Base-by-base conservation (phyloP, 2,329 filamentous ascomycete genomes). In the Pseudocercospora pini-densiflorae region DNA sequence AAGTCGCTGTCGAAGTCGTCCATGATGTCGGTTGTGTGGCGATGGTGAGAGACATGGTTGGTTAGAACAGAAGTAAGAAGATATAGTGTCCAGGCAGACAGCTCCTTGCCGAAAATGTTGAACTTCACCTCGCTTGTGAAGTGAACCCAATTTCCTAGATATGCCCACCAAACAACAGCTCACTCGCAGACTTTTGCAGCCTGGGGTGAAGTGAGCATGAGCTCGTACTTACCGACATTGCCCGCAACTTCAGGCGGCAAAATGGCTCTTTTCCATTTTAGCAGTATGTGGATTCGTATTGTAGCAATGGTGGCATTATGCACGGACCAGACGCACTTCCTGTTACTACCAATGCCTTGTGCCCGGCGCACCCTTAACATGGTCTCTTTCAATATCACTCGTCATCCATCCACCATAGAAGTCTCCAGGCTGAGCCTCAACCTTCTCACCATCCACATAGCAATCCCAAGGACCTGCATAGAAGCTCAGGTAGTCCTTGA, bases 381-480 rank as follows among this genome's bases (percentile, higher is more conserved):
- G 78, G 36, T 74, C 81, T 31, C 86, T 85, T 70, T 85, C 84
- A 67, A 89, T 82, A 64, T 89, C 87, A 67, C 82, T 84, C 58
- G 86, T 89, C 67, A 87, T 85, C 87, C 88, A 90, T 2, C 87
- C 87, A 24, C 88, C 87, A 76, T 89, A 89, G 69, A 88, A 89
- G 70, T 89, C 87, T 7, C 86, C 86, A 16, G 85, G 86, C 78
- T 89, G 86, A 45, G 86, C 79, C 75, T 84, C 80, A 21, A 88
- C 87, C 72, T 81, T 81, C 75, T 89, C 87, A 9, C 86, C 86
- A 74, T 89, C 86, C 4, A 88, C 87, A 75, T 81, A 87, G 72
- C 87, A 89, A 65, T 88, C 84, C 87, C 86, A 89, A 12, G 86
- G 86, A 14, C 83, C 85, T 12, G 85, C 86, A 73, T 88, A 89